A percentile compares a stretch with the other conserved stretches of the same genome.
These are phyloP conservation scores for Rhodotorula sphaerocarpa DNA, from an alignment of 768 basidiomycete genomes.

Conservation along the genomic window DNA sequence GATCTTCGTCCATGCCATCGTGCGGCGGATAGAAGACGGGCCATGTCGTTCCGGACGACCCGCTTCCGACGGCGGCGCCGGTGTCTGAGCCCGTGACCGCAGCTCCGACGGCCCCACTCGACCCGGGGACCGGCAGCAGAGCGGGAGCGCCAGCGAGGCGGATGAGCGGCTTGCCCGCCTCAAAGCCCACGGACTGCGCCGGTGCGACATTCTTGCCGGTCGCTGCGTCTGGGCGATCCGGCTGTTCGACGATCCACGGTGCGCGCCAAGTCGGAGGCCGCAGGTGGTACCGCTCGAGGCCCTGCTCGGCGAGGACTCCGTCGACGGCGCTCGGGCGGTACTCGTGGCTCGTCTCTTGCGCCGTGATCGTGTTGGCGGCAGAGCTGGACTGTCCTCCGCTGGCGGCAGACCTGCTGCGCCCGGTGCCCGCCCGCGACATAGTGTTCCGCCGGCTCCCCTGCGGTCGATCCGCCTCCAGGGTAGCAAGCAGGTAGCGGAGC, in stretches of 20 bases:
- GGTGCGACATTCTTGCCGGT: too few species aligned
- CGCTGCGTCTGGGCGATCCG: too few species aligned
- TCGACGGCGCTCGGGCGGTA: slow-evolving; percentile 14
- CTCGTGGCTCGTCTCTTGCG: slow-evolving; percentile 7
- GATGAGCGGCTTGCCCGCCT: background rate
- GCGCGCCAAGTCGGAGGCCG: slow-evolving; percentile 29
- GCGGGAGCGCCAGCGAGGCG: background rate
- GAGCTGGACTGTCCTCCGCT: too few species aligned
- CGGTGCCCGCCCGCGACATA: too few species aligned
- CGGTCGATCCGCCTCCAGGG: too few species aligned
- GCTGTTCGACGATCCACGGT: slow-evolving; percentile 17
- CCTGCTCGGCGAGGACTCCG: slow-evolving; percentile 21
- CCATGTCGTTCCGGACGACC: background rate
- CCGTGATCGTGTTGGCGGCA: too few species aligned
- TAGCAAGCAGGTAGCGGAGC: too few species aligned
- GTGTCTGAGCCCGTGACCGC: too few species aligned
- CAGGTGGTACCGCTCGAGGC: slow-evolving; percentile 24
- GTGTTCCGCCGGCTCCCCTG: too few species aligned
- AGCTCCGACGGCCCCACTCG: background rate
- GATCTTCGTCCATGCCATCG: slow-evolving; percentile 39
- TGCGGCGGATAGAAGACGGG: slow-evolving; percentile 38
- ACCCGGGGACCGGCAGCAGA: background rate
- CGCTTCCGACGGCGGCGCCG: background rate
- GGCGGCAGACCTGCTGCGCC: too few species aligned
- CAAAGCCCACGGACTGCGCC: background rate